phyloP scores from a whole-genome alignment of 768 basidiomycete genomes.

The Lactarius akahatsu region DNA sequence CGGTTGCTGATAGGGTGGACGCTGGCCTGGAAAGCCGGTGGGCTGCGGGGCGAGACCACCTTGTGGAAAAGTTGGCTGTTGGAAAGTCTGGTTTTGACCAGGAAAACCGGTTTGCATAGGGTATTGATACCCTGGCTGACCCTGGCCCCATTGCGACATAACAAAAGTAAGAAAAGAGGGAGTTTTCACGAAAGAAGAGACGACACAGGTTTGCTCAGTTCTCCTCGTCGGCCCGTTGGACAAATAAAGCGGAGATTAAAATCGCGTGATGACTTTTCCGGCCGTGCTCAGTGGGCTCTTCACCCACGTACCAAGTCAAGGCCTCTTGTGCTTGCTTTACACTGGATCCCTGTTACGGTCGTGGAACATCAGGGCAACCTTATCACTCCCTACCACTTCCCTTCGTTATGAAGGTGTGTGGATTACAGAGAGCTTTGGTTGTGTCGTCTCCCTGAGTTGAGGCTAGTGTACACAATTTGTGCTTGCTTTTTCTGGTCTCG shows the following conservation, averaged over 20 bases:
- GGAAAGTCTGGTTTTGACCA: constrained; percentile 45
- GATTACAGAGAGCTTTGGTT: constrained; percentile 45
- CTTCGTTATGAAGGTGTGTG: constrained; percentile 58
- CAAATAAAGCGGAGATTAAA: constrained; percentile 23
- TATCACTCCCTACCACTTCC: constrained; percentile 43
- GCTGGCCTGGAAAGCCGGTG: constrained; percentile 50
- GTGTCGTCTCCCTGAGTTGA: constrained; percentile 64
- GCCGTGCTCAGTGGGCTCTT: too few relatives aligned
- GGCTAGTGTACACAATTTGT: constrained; percentile 35
- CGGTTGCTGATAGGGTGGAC: constrained; percentile 51
- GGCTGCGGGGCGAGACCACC: constrained; percentile 57
- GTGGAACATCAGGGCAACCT: constrained; percentile 56
- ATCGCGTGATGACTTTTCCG: neutral
- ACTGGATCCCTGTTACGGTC: constrained; percentile 69
- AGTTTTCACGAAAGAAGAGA: neutral
- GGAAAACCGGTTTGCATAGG: constrained; percentile 71
- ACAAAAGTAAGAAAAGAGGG: constrained; percentile 27
- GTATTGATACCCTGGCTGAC: constrained; percentile 68
- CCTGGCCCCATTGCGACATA: constrained; percentile 80
- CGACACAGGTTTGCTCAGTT: neutral
- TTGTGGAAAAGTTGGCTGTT: constrained; percentile 44
- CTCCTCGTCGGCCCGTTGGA: neutral
- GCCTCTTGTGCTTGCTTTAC: constrained; percentile 45
- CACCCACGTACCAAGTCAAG: constrained; percentile 66
- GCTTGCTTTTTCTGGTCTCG: constrained; percentile 43